A percentile compares a stretch with the other conserved stretches of the same genome.
phyloP scores from a whole-genome alignment of 148 eudicot species.

The Silene uniflora region DNA sequence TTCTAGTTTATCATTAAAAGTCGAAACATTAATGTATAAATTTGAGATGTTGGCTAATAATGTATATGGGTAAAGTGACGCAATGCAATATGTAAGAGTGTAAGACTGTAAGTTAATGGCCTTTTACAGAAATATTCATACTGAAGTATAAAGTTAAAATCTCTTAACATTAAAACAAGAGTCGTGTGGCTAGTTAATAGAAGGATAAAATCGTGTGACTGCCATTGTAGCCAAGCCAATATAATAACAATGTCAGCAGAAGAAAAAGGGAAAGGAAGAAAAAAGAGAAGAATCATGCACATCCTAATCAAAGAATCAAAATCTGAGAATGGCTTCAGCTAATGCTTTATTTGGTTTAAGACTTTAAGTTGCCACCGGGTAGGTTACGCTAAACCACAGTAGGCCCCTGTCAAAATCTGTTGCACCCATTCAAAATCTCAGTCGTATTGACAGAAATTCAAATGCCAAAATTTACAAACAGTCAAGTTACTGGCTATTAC shows the following conservation, averaged over 20 bases:
- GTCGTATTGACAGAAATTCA: background rate
- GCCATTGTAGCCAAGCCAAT: background rate
- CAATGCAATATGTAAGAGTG: slow-evolving; percentile 10
- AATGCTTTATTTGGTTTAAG: too few relatives aligned
- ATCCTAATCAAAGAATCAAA: background rate
- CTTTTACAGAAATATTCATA: background rate
- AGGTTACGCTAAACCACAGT: too few relatives aligned
- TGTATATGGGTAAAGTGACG: background rate
- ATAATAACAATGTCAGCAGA: background rate
- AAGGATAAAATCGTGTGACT: background rate
- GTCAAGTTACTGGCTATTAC: slow-evolving; percentile 11
- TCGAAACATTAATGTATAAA: background rate
- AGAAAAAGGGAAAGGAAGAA: background rate
- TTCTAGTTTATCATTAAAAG: background rate
- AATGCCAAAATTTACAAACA: background rate
- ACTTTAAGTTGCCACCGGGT: too few relatives aligned
- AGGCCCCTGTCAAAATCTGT: background rate
- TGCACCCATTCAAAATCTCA: background rate
- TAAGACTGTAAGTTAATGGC: background rate
- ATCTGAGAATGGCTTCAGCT: too few relatives aligned
- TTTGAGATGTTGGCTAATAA: background rate
- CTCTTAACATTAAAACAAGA: background rate
- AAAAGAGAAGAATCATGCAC: background rate
- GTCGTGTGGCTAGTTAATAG: background rate
- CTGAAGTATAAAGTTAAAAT: background rate